Evolutionary conservation across 2,329 filamentous ascomycete species (phyloP), one percentile per base, ranked within the genome.

Genomic region (Cladophialophora chaetospira): DNA sequence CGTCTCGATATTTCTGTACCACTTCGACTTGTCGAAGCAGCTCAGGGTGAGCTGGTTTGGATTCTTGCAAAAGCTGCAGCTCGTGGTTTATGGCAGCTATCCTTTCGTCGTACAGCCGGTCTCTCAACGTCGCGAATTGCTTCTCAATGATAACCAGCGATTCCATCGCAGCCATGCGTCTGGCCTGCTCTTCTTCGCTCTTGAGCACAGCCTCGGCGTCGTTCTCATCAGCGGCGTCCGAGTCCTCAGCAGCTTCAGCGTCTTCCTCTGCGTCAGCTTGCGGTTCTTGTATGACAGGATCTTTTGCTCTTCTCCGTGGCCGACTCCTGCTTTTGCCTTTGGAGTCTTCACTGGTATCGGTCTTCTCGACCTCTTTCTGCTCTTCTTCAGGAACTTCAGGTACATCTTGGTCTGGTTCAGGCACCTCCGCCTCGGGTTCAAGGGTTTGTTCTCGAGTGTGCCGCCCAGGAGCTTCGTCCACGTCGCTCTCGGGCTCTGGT

Each of bases 11-110:
- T 57, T 88, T 87, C 73, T 96, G 86, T 53, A 99, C 83, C 69
- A 88, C 91, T 70, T 90, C 85, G 71, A 95, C 87, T 86, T 96
- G 95, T 38, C 89, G 89, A 31, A 97, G 79, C 65, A 92, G 93
- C 71, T 96, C 93, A 31, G 91, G 89, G 70, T 99, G 94, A n/a
- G 85, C 88, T 50, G 82, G 82, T 47, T 81, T 78, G 1, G 81
- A 74, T 54, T 82, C 77, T 46, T 76, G 77, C 44, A 88, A 76
- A 71, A 86, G 77, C 43, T 82, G 79, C 46, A 88, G 75, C 71
- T 88, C 85, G 48, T 79, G 76, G 61, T 96, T 91, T 53, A 96
- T 79, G 67, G 89, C 86, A 48, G 89, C 87, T 19, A 99, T 82
- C 61, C 91, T 85, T 72, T 97, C 93, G 69, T 94, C 90, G 72